Conservation (phyloP, 1,139 yeast genomes). For the Debaryomyces udenii region DNA sequence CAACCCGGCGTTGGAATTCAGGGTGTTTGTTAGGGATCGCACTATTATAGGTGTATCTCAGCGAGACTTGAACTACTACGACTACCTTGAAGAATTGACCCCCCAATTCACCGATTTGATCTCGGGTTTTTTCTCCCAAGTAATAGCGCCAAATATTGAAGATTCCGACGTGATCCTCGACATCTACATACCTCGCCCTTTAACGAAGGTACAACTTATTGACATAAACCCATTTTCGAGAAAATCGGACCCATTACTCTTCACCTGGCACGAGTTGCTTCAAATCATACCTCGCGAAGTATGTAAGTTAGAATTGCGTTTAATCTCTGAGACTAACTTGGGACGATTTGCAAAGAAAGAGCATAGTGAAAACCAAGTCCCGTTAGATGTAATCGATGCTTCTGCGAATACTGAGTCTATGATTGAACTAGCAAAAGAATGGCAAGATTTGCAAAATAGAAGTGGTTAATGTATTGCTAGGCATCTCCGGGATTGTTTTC, state of each 20-base stretch:
- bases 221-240: conserved; percentile 87
- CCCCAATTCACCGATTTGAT: conserved; percentile 52
- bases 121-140: conserved; percentile 53
- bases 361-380: conserved; percentile 89
- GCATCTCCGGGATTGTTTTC: not conserved
- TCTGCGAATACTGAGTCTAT: conserved; percentile 63
- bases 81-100: conserved; percentile 55
- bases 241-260: conserved; percentile 74
- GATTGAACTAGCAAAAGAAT: conserved; percentile 64
- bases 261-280: conserved; percentile 80
- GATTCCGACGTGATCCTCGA: conserved; percentile 71
- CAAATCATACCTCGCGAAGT: conserved; percentile 21
- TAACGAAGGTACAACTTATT: conserved; percentile 62
- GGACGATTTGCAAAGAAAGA: conserved; percentile 79
- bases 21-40: conserved; percentile 73
- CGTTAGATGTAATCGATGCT: conserved; percentile 87
- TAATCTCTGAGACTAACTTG: conserved; percentile 67
- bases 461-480: not conserved
- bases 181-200: conserved; percentile 79
- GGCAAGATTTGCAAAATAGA: conserved; percentile 34
- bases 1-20: conserved; percentile 88
- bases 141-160: conserved; percentile 52
- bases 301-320: conserved; percentile 47
- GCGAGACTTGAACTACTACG: conserved; percentile 82
- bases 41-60: conserved; percentile 76